Percentiles rank a stretch among this genome's conserved stretches.
Evolutionary conservation across 176 grass and related monocot genomes (phyloP).

Genomic region (Cymbopogon citratus): DNA sequence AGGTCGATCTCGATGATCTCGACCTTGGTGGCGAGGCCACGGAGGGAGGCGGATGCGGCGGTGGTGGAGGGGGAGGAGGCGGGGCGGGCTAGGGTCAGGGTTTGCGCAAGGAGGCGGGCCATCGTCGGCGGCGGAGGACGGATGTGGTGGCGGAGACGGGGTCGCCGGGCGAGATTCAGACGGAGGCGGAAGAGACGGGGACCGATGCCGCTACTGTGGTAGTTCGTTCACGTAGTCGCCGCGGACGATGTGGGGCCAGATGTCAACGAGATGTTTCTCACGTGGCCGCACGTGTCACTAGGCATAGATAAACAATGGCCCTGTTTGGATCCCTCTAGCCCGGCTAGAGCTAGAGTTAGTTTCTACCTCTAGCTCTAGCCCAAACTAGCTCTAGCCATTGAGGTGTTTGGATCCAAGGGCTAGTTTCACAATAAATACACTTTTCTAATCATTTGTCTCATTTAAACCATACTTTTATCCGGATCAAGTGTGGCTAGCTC

Average conservation of each 20-base stretch:
- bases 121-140: constrained; percentile 28
- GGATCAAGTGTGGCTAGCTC: too few species aligned
- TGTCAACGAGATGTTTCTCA: background rate
- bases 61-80: background rate
- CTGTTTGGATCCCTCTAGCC: too few species aligned
- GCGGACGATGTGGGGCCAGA: background rate
- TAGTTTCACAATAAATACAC: too few species aligned
- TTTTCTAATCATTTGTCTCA: too few species aligned
- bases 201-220: background rate
- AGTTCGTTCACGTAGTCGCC: background rate
- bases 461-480: too few species aligned
- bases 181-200: background rate
- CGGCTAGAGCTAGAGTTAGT: too few species aligned
- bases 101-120: constrained; percentile 62
- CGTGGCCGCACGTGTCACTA: background rate
- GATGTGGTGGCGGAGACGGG: background rate
- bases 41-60: background rate
- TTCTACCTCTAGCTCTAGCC: too few species aligned
- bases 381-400: too few species aligned
- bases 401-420: too few species aligned
- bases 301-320: too few species aligned
- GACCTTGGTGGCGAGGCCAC: constrained; percentile 52
- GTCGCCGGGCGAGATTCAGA: background rate
- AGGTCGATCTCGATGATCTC: constrained; percentile 81
- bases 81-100: constrained; percentile 48